These are phyloP conservation scores for Zoysia japonica DNA, from an alignment of 176 grass and related monocot genomes.

Conservation along the genomic window DNA sequence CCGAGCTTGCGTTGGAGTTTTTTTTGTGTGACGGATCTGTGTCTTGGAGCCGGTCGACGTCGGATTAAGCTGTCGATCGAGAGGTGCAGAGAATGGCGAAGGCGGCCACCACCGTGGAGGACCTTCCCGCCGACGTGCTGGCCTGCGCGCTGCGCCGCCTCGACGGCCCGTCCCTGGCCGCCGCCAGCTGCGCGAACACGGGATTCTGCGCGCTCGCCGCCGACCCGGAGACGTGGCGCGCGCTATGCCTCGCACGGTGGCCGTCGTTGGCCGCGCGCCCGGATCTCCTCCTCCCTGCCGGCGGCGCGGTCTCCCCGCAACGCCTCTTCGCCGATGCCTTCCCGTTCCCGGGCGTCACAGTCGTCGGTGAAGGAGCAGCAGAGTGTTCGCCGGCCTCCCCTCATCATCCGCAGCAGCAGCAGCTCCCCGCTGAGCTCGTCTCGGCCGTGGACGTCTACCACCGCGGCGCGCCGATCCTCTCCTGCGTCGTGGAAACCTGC, in stretches of 20 bases:
- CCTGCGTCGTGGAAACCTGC: constrained; percentile 45
- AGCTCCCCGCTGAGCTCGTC: constrained; percentile 39
- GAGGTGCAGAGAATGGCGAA: neutral
- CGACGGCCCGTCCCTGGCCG: constrained; percentile 56
- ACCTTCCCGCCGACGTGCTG: constrained; percentile 58
- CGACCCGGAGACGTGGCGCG: constrained; percentile 54
- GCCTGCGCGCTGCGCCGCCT: constrained; percentile 47
- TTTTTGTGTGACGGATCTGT: neutral
- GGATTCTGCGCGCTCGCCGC: constrained; percentile 45
- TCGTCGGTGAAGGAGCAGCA: neutral
- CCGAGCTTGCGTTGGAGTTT: neutral
- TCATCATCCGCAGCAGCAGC: neutral
- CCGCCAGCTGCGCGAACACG: constrained; percentile 49
- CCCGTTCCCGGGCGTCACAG: constrained; percentile 36
- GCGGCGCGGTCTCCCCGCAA: constrained; percentile 24
- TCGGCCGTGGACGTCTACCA: constrained; percentile 55
- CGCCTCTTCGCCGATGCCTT: constrained; percentile 64
- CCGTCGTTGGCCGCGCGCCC: constrained; percentile 40
- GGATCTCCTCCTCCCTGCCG: constrained; percentile 13
- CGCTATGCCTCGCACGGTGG: constrained; percentile 58
- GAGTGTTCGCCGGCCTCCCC: neutral
- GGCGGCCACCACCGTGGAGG: constrained; percentile 38
- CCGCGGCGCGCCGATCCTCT: constrained; percentile 34
- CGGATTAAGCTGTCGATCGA: neutral
- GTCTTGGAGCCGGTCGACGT: constrained; percentile 1